Evolutionary conservation across 805 yeast species (phyloP).

Genomic region (Metschnikowia dekortorum): DNA sequence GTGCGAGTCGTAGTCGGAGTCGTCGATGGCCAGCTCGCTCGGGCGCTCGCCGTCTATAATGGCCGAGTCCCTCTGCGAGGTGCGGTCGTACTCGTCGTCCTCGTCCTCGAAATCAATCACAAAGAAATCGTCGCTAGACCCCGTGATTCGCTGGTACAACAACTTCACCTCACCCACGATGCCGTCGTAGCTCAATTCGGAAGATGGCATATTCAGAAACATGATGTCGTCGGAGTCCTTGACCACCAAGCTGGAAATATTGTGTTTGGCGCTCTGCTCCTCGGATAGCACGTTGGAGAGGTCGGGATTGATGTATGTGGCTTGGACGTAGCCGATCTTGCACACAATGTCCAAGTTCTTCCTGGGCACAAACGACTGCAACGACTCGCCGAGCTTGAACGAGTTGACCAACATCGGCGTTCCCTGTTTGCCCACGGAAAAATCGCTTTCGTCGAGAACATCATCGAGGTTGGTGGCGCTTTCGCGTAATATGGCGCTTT

Average conservation of each 20-base stretch:
- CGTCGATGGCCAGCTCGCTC: slow-evolving; percentile 19
- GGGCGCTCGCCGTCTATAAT: slow-evolving; percentile 8
- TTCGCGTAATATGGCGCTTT: slow-evolving; percentile 75
- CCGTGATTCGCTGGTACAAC: slow-evolving; percentile 75
- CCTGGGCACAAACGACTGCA: slow-evolving; percentile 79
- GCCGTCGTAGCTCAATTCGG: slow-evolving; percentile 90
- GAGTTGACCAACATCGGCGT: slow-evolving; percentile 65
- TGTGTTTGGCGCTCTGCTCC: slow-evolving; percentile 20
- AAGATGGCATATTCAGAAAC: slow-evolving; percentile 62
- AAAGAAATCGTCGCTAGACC: slow-evolving; percentile 92
- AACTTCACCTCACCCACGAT: slow-evolving; percentile 75
- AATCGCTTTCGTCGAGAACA: slow-evolving; percentile 29
- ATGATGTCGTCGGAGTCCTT: slow-evolving; percentile 23
- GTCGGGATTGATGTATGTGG: slow-evolving; percentile 34
- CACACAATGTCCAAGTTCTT: slow-evolving; percentile 51
- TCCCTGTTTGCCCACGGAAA: slow-evolving; percentile 41
- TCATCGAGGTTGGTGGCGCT: slow-evolving; percentile 53
- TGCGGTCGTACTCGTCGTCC: slow-evolving; percentile 47
- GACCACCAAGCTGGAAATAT: slow-evolving; percentile 17
- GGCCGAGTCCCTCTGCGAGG: neutral
- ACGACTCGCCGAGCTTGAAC: slow-evolving; percentile 78
- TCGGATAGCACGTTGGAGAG: slow-evolving; percentile 35
- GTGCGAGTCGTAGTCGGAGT: slow-evolving; percentile 22
- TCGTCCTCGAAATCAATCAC: slow-evolving; percentile 97
- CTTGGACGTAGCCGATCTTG: slow-evolving; percentile 37